phyloP scores from a whole-genome alignment of 257 asterid species.

The Mentha longifolia region DNA sequence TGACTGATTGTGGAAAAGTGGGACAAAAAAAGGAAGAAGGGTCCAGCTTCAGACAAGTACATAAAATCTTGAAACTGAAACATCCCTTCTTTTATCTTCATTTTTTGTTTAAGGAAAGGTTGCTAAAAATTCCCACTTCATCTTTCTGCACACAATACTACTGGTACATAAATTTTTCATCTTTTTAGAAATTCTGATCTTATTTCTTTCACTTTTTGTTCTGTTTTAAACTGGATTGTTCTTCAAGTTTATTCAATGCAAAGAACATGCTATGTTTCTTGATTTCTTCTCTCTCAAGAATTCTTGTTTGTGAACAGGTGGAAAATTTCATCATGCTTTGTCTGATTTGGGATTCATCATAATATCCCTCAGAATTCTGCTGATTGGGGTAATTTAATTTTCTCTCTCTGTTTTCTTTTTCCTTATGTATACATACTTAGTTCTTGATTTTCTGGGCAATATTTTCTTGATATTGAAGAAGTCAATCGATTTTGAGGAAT shows the following conservation, averaged over 20 bases:
- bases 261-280: conserved; percentile 24
- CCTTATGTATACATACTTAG: background rate
- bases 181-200: conserved; percentile 40
- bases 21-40: conserved; percentile 27
- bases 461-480: conserved; percentile 23
- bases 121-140: conserved; percentile 33
- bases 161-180: conserved; percentile 31
- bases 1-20: conserved; percentile 43
- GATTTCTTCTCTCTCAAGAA: conserved; percentile 34
- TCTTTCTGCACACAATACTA: conserved; percentile 22
- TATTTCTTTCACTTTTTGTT: conserved; percentile 4
- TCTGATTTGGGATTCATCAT: conserved; percentile 57
- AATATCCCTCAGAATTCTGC: conserved; percentile 53
- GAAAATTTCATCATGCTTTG: conserved; percentile 40
- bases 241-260: conserved; percentile 24
- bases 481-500: conserved; percentile 22
- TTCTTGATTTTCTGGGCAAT: conserved; percentile 32
- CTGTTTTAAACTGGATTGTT: conserved; percentile 39
- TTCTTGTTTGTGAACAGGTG: conserved; percentile 45
- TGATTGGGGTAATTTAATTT: conserved; percentile 49
- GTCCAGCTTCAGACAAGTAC: conserved; percentile 49
- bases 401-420: background rate
- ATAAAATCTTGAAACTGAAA: conserved; percentile 43
- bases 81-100: conserved; percentile 26
- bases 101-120: conserved; percentile 26